Conservation (phyloP, 805 yeast species). For the Cyberlindnera veronae region DNA sequence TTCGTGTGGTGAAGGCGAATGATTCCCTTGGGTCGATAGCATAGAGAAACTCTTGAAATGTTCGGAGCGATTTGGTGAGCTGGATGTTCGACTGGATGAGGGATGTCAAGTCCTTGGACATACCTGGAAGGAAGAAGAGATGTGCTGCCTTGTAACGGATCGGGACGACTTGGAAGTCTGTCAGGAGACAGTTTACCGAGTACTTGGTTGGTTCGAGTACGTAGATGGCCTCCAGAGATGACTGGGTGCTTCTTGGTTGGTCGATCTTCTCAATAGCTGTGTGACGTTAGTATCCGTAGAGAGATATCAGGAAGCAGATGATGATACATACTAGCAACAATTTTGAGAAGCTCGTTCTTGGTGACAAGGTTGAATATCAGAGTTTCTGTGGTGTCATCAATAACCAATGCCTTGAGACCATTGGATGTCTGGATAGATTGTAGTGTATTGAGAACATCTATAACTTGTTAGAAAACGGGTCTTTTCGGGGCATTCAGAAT, state of each 20-base stretch:
- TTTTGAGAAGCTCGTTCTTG: conserved; percentile 44
- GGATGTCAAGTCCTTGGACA: conserved; percentile 31
- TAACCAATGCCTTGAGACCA: conserved; percentile 47
- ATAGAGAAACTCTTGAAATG: conserved; percentile 41
- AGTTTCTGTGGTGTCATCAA: conserved; percentile 53
- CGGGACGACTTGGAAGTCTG: conserved; percentile 66
- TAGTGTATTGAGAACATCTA: conserved; percentile 34
- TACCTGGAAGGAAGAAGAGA: conserved; percentile 67
- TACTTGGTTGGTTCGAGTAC: conserved; percentile 66
- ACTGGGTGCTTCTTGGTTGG: conserved; percentile 53
- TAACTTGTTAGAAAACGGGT: conserved; percentile 2
- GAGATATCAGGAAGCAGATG: background rate
- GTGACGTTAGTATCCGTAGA: background rate
- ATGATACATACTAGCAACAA: conserved; percentile 34
- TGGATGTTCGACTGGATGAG: conserved; percentile 29
- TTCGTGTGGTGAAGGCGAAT: conserved; percentile 66
- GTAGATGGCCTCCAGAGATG: conserved; percentile 76
- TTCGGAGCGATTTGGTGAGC: conserved; percentile 27
- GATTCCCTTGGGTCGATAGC: conserved; percentile 65
- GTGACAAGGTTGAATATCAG: conserved; percentile 46
- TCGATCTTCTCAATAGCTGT: conserved; percentile 67
- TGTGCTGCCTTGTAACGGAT: conserved; percentile 74
- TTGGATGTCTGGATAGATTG: conserved; percentile 41
- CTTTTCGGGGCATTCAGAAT: background rate
- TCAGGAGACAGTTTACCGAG: conserved; percentile 69